Conservation (phyloP, 1,139 yeast genomes). For the Candida sp. region DNA sequence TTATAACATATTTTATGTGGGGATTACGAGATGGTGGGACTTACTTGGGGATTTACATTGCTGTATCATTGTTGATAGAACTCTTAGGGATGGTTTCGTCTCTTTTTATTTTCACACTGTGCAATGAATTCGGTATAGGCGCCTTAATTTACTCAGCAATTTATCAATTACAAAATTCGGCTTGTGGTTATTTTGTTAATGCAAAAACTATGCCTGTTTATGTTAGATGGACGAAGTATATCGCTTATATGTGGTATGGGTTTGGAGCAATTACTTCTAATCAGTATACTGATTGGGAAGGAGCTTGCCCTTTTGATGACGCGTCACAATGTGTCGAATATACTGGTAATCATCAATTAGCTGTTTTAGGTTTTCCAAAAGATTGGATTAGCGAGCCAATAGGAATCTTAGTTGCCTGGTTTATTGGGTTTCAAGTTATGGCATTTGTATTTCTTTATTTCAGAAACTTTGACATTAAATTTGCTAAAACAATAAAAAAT, state of each 20-base stretch:
- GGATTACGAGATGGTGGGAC: slow-evolving; percentile 44
- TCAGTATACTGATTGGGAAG: slow-evolving; percentile 59
- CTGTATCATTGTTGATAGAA: slow-evolving; percentile 51
- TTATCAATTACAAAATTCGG: slow-evolving; percentile 67
- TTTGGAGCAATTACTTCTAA: slow-evolving; percentile 69
- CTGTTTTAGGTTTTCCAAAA: slow-evolving; percentile 56
- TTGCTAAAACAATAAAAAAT: slow-evolving; percentile 43
- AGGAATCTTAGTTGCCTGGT: slow-evolving; percentile 58
- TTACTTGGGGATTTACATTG: slow-evolving; percentile 56
- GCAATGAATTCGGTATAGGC: slow-evolving; percentile 62
- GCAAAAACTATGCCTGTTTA: slow-evolving; percentile 66
- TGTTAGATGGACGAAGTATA: slow-evolving; percentile 86
- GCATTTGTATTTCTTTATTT: slow-evolving; percentile 46
- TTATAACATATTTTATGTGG: slow-evolving; percentile 67
- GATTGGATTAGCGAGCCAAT: slow-evolving; percentile 71
- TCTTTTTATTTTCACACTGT: slow-evolving; percentile 48
- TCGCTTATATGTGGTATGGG: slow-evolving; percentile 74
- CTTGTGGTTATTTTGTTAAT: slow-evolving; percentile 75
- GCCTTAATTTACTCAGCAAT: slow-evolving; percentile 58
- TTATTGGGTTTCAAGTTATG: slow-evolving; percentile 48
- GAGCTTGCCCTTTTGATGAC: slow-evolving; percentile 50
- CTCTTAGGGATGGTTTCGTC: slow-evolving; percentile 52
- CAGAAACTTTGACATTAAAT: slow-evolving; percentile 50
- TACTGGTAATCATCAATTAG: slow-evolving; percentile 55
- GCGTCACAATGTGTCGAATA: slow-evolving; percentile 29